Conservation (phyloP, 148 eudicot genomes). For the Simmondsia chinensis region DNA sequence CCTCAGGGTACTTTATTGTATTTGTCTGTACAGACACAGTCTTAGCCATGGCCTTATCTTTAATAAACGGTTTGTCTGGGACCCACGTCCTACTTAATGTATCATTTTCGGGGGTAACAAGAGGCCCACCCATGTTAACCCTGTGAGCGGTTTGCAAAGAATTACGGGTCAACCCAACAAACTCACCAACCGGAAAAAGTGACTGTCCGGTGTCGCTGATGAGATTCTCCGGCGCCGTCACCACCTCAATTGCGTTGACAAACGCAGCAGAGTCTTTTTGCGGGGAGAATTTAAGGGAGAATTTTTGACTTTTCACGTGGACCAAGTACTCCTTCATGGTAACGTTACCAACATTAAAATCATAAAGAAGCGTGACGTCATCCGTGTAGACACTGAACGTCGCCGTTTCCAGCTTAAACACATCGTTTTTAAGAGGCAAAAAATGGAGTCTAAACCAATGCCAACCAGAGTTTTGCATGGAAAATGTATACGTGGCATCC, state of each 20-base stretch:
- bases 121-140: slow-evolving; percentile 56
- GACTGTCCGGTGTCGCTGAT: slow-evolving; percentile 32
- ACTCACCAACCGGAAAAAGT: slow-evolving; percentile 34
- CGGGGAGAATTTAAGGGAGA: slow-evolving; percentile 38
- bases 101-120: slow-evolving; percentile 36
- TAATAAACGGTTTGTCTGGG: slow-evolving; percentile 27
- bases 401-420: slow-evolving; percentile 41
- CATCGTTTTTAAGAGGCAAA: slow-evolving; percentile 31
- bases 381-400: slow-evolving; percentile 49
- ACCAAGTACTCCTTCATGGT: slow-evolving; percentile 45
- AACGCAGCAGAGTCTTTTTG: slow-evolving; percentile 43
- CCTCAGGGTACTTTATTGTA: slow-evolving; percentile 41
- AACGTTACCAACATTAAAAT: slow-evolving; percentile 19
- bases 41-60: slow-evolving; percentile 17
- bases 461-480: slow-evolving; percentile 59
- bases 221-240: slow-evolving; percentile 53
- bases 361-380: slow-evolving; percentile 46
- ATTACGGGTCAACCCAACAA: slow-evolving; percentile 21
- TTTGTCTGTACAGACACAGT: slow-evolving; percentile 27
- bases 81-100: slow-evolving; percentile 63
- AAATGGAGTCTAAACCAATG: slow-evolving; percentile 93
- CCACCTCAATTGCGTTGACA: slow-evolving; percentile 71
- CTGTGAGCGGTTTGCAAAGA: slow-evolving; percentile 46
- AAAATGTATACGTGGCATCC: slow-evolving; percentile 62
- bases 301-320: slow-evolving; percentile 36